Conservation (phyloP, 176 grass and related monocot genomes). For the Poa pratensis region DNA sequence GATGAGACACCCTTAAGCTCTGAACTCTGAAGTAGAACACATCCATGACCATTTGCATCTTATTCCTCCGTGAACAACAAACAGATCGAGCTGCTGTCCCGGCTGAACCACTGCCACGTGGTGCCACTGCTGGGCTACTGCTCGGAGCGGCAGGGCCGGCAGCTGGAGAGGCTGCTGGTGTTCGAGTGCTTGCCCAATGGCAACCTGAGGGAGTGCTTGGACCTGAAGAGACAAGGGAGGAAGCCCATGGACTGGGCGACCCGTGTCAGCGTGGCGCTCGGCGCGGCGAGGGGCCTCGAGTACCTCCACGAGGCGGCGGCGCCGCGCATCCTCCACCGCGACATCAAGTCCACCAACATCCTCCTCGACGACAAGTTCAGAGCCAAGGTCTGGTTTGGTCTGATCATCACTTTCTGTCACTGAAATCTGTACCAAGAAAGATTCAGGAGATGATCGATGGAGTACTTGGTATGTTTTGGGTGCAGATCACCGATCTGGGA, state of each 20-base stretch:
- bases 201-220: slow-evolving; percentile 89
- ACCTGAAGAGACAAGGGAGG: slow-evolving; percentile 57
- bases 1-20: not conserved
- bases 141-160: slow-evolving; percentile 76
- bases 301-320: slow-evolving; percentile 98
- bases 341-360: slow-evolving; percentile 99
- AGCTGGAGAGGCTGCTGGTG: slow-evolving; percentile 81
- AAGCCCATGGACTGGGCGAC: slow-evolving; percentile 89
- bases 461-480: too few relatives aligned
- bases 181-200: slow-evolving; percentile 92
- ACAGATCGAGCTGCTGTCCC: slow-evolving; percentile 91
- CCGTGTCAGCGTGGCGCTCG: slow-evolving; percentile 71
- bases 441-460: not conserved
- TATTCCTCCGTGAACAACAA: not conserved
- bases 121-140: slow-evolving; percentile 94
- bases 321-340: slow-evolving; percentile 87
- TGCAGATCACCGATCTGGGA: slow-evolving; percentile 95
- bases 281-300: slow-evolving; percentile 82
- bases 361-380: slow-evolving; percentile 75
- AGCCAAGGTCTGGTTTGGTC: slow-evolving; percentile 61
- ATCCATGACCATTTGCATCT: not conserved
- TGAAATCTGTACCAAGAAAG: not conserved
- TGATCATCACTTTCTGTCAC: not conserved
- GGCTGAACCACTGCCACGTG: slow-evolving; percentile 94
- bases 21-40: not conserved